Base-by-base conservation (phyloP, 2,329 filamentous ascomycete species). In the Aspergillus uvarum region DNA sequence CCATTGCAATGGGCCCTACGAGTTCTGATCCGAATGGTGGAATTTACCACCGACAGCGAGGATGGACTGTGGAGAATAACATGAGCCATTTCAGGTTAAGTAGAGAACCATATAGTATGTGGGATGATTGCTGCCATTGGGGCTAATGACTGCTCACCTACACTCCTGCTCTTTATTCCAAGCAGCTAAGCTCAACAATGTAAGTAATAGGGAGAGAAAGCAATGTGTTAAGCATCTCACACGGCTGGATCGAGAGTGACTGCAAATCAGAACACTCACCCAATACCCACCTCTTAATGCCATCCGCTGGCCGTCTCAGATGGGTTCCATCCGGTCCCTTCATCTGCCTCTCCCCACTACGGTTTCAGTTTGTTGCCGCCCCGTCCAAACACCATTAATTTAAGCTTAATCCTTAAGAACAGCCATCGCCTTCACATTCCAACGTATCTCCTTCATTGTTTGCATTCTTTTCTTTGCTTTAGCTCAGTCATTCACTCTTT, bases 351-450 rank as follows among this genome's bases (percentile, higher is more conserved):
- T 53, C 51, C 35, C 29, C 51, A 51, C 49, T 32, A 5, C 22
- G 14, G 51, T 53, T 53, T 53, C 51, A 53, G 21, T 5, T 16
- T 16, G n/a, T 19, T 22, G 16, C 14, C 49, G 19, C 21, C 49
- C 31, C 26, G 29, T 29, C 32, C 11, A n/a, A 31, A 50, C 48
- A 51, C 32, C 51, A 50, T 22, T 26, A 55, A 19, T 47, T 48
- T 55, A 55, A 55, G 53, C 53, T 55, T 55, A 47, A 48, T 16
- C 51, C n/a, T n/a, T 26, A n/a, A 50, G n/a, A n/a, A 5, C 14
- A 32, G 5, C 12, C 10, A 52, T 31, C 11, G 29, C 16, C 26
- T 29, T 12, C 16, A 3, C 11, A 24, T 47, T 19, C 14, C 24
- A 11, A 12, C 50, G 8, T 11, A 10, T 21, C 19, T 8, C 2